Base-by-base conservation (phyloP, 2,329 filamentous ascomycete genomes). In the Knufia petricola region DNA sequence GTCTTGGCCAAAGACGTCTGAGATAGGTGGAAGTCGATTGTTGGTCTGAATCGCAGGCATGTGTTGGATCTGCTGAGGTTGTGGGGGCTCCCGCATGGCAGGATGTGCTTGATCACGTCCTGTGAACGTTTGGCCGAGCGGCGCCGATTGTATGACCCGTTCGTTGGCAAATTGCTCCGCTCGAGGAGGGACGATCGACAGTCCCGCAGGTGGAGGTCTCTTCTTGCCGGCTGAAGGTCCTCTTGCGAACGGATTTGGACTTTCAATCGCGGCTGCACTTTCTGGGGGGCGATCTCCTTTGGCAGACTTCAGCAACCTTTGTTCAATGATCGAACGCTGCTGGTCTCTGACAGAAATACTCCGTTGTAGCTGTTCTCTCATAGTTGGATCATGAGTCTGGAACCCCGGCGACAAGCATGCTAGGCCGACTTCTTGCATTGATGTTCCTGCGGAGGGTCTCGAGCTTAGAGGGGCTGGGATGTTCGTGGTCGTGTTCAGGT, bases 351-450 rank as follows among this genome's bases (percentile, higher is more conserved):
- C 89, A 39, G 85, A 88, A 67, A 95, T 80, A 67, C 92, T 96
- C 58, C 90, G 81, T 68, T 96, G 88, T 46, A 98, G 72, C 66
- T 96, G 89, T 67, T 95, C 87, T 63, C 92, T 84, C 87, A 95
- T 94, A 17, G 85, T 78, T n/a, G 92, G 90, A 66, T 98, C 88
- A 60, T 96, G 86, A 13, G 92, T 96, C 57, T 94, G 82, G 61
- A 98, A 96, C 47, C 92, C 92, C 0, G 92, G 92, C 1, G 92
- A 96, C 48, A 98, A 74, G 61, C 92, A 98, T 36, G 90, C 90
- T 49, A 96, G 76, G 50, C 92, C 92, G 21, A 96, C 85, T 66
- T 95, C 87, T 60, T 94, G 88, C 62, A 96, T 90, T 31, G 92
- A 70, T 19, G 82, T 79, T 39, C 75, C 76, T 17, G 74, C 77